Conservation (phyloP, 2,329 filamentous ascomycete genomes). For the Paraconiothyrium sp. region DNA sequence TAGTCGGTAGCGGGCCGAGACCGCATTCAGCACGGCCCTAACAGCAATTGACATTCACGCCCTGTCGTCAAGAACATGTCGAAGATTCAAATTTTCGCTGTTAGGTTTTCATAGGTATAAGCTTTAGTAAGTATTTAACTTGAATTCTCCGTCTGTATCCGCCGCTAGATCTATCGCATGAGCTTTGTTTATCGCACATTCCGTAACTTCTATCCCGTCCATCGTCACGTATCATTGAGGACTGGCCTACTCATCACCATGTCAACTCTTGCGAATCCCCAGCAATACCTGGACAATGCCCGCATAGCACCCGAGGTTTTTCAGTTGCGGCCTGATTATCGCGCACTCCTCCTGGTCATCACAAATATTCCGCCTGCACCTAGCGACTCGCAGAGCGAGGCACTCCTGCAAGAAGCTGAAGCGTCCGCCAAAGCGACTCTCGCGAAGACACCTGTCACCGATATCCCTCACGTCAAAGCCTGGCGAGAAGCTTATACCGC, state of each 20-base stretch:
- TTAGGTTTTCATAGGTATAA: background rate
- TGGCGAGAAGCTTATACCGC: constrained; percentile 53
- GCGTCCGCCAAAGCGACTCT: constrained; percentile 23
- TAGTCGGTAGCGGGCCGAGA: background rate
- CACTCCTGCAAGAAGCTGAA: constrained; percentile 43
- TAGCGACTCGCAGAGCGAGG: constrained; percentile 43
- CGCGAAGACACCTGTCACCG: constrained; percentile 31
- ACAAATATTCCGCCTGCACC: constrained; percentile 44
- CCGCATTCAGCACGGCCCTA: background rate
- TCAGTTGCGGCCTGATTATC: constrained; percentile 50
- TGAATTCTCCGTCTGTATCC: background rate
- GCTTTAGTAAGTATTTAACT: background rate
- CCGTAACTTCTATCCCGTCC: background rate
- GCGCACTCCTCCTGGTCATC: constrained; percentile 48
- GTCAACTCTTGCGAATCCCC: constrained; percentile 1
- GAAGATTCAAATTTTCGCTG: background rate
- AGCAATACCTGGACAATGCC: constrained; percentile 8
- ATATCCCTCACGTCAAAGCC: constrained; percentile 49
- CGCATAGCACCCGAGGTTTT: constrained; percentile 37
- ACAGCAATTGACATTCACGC: background rate
- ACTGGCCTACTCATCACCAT: background rate
- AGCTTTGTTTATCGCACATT: background rate
- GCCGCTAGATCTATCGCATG: background rate
- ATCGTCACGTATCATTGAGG: background rate
- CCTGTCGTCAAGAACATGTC: background rate